phyloP scores from a whole-genome alignment of 1,139 yeast genomes.

The Diutina rugosa region DNA sequence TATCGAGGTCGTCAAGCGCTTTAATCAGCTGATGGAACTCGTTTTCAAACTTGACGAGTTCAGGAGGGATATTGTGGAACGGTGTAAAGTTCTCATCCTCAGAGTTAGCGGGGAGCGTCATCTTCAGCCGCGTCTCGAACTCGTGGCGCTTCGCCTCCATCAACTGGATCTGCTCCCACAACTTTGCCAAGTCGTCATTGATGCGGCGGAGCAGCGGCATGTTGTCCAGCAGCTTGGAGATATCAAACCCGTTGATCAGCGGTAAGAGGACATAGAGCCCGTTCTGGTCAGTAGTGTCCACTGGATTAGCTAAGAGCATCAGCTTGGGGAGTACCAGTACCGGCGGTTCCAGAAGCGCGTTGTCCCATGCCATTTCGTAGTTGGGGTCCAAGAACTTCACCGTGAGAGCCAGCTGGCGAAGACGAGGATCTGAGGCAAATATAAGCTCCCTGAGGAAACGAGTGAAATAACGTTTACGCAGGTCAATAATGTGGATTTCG shows the following conservation, averaged over 20 bases:
- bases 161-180: conserved; percentile 22
- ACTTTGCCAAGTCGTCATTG: conserved; percentile 23
- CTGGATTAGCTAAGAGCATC: conserved; percentile 29
- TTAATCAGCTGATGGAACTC: conserved; percentile 22
- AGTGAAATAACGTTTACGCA: conserved; percentile 27
- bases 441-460: conserved; percentile 25
- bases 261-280: conserved; percentile 33
- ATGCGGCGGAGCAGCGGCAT: conserved; percentile 19
- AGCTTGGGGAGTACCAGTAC: conserved; percentile 26
- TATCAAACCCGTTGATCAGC: conserved; percentile 18
- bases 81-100: conserved; percentile 4
- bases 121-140: conserved; percentile 2
- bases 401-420: conserved; percentile 19
- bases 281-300: conserved; percentile 32
- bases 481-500: conserved; percentile 26
- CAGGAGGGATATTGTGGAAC: conserved; percentile 19
- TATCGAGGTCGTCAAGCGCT: conserved; percentile 20
- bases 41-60: conserved; percentile 21
- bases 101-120: not conserved
- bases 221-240: conserved; percentile 19
- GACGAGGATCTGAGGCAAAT: conserved; percentile 13
- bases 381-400: conserved; percentile 36
- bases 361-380: conserved; percentile 34
- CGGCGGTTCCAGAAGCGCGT: conserved; percentile 36
- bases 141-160: conserved; percentile 16